A percentile compares a stretch with the other conserved stretches of the same genome.
These are phyloP conservation scores for Mimosa bimucronata DNA, from an alignment of 306 rosid species.

Conservation along the genomic window DNA sequence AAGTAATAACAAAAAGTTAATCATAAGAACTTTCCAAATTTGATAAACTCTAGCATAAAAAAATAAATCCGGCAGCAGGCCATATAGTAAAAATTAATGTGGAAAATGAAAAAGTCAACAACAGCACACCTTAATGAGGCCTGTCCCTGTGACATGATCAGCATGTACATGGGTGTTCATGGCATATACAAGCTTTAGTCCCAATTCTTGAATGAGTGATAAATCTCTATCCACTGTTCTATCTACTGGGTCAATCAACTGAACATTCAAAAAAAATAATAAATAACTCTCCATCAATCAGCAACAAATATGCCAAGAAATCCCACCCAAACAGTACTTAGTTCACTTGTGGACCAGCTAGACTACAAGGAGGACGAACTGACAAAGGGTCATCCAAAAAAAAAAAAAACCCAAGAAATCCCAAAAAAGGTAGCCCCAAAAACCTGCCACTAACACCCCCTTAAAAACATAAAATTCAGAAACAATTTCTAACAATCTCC, in stretches of 20 bases:
- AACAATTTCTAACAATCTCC: background rate
- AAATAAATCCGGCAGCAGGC: background rate
- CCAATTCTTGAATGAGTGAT: conserved; percentile 67
- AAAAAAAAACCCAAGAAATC: conserved; percentile 8
- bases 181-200: conserved; percentile 77
- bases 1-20: conserved; percentile 5
- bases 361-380: too few relatives aligned
- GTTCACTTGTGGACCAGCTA: too few relatives aligned
- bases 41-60: background rate
- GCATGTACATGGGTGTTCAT: conserved; percentile 97
- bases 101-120: conserved; percentile 12
- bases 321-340: background rate
- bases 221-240: conserved; percentile 88
- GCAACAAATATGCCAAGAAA: conserved; percentile 1
- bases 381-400: too few relatives aligned
- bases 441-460: background rate
- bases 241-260: conserved; percentile 99
- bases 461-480: background rate
- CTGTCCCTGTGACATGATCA: conserved; percentile 97
- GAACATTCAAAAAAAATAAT: conserved; percentile 10
- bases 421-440: conserved; percentile 20
- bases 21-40: background rate
- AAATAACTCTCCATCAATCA: background rate
- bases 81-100: background rate
- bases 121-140: conserved; percentile 70